Evolutionary conservation across 352 stramenopile species (phyloP).

Genomic region (Pythium plurisporium): DNA sequence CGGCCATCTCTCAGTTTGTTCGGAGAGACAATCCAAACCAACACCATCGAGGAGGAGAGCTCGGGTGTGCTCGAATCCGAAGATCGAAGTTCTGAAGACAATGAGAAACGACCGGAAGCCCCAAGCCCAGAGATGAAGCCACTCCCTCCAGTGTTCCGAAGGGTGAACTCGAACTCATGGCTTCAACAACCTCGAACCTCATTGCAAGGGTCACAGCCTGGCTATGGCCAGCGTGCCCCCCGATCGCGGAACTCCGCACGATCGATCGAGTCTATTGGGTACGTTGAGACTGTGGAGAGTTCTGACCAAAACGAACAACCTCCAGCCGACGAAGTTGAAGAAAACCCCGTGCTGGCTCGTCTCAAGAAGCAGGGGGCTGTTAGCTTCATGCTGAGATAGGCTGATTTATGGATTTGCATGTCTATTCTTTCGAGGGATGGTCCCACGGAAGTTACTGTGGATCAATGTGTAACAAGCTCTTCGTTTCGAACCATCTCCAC

Average conservation of each 20-base stretch:
- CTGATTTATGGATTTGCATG: neutral
- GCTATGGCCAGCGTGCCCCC: constrained; percentile 16
- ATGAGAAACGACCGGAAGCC: constrained; percentile 1
- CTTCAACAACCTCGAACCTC: constrained; percentile 18
- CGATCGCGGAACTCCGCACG: neutral
- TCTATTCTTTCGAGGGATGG: too few relatives aligned
- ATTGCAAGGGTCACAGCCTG: constrained; percentile 1
- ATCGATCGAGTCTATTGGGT: constrained; percentile 4
- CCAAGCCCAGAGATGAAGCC: constrained; percentile 17
- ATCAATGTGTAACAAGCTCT: too few relatives aligned
- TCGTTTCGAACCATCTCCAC: too few relatives aligned
- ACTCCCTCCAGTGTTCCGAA: constrained; percentile 14
- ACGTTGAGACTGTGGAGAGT: neutral
- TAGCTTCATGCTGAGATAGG: constrained; percentile 77
- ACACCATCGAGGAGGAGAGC: constrained; percentile 63
- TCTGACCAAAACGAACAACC: constrained; percentile 14
- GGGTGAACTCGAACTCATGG: constrained; percentile 21
- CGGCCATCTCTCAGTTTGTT: constrained; percentile 62
- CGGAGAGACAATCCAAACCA: constrained; percentile 37
- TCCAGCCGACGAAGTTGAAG: constrained; percentile 28
- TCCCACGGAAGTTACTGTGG: too few relatives aligned
- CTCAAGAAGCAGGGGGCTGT: constrained; percentile 79
- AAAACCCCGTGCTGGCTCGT: constrained; percentile 70
- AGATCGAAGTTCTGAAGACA: constrained; percentile 13
- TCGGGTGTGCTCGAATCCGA: constrained; percentile 48